phyloP scores from a whole-genome alignment of 202 grass and related monocot species.

The Cymbopogon flexuosus region DNA sequence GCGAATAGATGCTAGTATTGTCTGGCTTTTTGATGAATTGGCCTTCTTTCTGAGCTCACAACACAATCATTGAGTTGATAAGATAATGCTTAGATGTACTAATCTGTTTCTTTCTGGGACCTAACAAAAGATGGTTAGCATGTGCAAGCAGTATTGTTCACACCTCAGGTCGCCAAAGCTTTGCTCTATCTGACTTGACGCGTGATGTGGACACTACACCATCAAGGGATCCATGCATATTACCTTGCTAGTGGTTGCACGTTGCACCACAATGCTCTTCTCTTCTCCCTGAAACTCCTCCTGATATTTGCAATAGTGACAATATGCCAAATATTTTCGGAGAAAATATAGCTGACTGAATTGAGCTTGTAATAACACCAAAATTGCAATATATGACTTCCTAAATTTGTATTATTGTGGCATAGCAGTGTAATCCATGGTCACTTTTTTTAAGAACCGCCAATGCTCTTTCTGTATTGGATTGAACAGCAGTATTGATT shows the following conservation, averaged over 20 bases:
- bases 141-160: conserved; percentile 43
- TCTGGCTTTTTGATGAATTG: conserved; percentile 19
- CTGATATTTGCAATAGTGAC: too few relatives aligned
- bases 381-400: too few relatives aligned
- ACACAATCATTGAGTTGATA: conserved; percentile 41
- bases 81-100: conserved; percentile 26
- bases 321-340: too few relatives aligned
- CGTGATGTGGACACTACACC: conserved; percentile 33
- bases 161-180: conserved; percentile 18
- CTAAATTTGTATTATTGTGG: too few relatives aligned
- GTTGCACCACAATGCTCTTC: conserved; percentile 27
- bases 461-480: too few relatives aligned
- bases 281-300: background rate
- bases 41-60: conserved; percentile 22
- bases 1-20: conserved; percentile 32
- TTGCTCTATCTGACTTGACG: conserved; percentile 34
- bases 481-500: too few relatives aligned
- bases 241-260: conserved; percentile 27
- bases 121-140: conserved; percentile 43
- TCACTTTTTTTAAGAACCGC: too few relatives aligned
- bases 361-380: too few relatives aligned
- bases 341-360: too few relatives aligned
- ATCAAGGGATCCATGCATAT: conserved; percentile 19
- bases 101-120: conserved; percentile 33
- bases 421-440: too few relatives aligned